Base-by-base conservation (phyloP, 1,139 yeast genomes). In the Lodderomyces elongisporus region DNA sequence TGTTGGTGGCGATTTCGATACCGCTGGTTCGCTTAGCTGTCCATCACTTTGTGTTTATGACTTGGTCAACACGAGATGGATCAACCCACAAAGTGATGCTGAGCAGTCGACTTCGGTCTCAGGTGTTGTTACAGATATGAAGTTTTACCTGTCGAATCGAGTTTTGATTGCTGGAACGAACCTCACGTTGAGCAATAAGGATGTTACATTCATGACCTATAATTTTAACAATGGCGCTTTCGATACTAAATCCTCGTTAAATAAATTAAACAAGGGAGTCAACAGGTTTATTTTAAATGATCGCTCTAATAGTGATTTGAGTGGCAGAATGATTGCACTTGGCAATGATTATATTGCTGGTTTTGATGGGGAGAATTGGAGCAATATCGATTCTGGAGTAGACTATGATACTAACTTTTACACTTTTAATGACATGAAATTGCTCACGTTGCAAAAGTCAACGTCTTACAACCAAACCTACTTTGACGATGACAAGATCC, bases 1-100 rank as follows among this genome's bases (percentile, higher is more conserved):
- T 25, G 83, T 85, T 8, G 95, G 85, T 31, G 98, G 98, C 14
- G 66, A 76, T 30, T 85, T 85, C 48, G 70, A 68, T 20, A 56
- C 64, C 24, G 81, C 83, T 3, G 80, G 84, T 0, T 64, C 78
- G 6, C 58, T 74, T 40, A 60, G 64, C 29, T 87, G 96, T 58
- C 57, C 64, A 2, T 73, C 78, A 2, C 56, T 87, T 32, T 85
- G 95, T 52, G 60, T 83, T 28, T 87, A 77, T 52, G 83, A 82
- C 45, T 56, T 81, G 37, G 54, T 58, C 3, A 62, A 64, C 27
- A 69, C 71, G 4, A 64, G 74, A 30, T 81, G 85, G 91, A 62
- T 59, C 27, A 60, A 49, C 34, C 75, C 76, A 2, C 63, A 69
- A 28, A 58, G 65, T 34, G 60, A 62, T 21, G 59, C 63, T 7